Conservation (phyloP, 805 yeast species). For the Candida sithepensis region DNA sequence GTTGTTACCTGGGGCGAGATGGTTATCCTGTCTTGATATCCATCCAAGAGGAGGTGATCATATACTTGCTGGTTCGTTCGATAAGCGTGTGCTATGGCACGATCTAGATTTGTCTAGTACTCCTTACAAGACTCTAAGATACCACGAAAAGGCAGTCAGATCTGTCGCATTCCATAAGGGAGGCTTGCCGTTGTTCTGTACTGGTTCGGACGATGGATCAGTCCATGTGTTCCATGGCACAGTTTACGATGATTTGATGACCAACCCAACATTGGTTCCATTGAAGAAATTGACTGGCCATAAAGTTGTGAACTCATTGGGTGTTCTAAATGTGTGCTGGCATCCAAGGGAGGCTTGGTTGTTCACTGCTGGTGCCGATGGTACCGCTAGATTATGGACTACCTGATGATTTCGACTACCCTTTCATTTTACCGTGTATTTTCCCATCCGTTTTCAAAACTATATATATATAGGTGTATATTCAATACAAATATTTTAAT, state of each 20-base stretch:
- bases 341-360: constrained; percentile 99
- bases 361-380: constrained; percentile 95
- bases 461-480: neutral
- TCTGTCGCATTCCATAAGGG: constrained; percentile 82
- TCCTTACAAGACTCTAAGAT: constrained; percentile 93
- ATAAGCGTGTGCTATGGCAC: constrained; percentile 95
- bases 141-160: constrained; percentile 93
- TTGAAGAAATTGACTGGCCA: constrained; percentile 93
- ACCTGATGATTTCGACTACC: constrained; percentile 40
- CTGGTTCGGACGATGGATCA: constrained; percentile 92
- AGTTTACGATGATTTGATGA: constrained; percentile 92
- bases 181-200: constrained; percentile 83
- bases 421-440: neutral
- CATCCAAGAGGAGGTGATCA: constrained; percentile 94
- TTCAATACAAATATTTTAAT: neutral
- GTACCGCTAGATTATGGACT: constrained; percentile 95
- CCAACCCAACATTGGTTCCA: constrained; percentile 94
- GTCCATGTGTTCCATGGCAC: constrained; percentile 95
- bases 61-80: constrained; percentile 86
- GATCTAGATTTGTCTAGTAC: constrained; percentile 85
- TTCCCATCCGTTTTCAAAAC: neutral
- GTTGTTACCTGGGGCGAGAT: constrained; percentile 90
- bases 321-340: constrained; percentile 87
- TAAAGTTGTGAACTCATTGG: constrained; percentile 70
- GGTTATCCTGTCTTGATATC: constrained; percentile 87